Conservation (phyloP, 208 protist species). For the Acanthamoeba healyi region DNA sequence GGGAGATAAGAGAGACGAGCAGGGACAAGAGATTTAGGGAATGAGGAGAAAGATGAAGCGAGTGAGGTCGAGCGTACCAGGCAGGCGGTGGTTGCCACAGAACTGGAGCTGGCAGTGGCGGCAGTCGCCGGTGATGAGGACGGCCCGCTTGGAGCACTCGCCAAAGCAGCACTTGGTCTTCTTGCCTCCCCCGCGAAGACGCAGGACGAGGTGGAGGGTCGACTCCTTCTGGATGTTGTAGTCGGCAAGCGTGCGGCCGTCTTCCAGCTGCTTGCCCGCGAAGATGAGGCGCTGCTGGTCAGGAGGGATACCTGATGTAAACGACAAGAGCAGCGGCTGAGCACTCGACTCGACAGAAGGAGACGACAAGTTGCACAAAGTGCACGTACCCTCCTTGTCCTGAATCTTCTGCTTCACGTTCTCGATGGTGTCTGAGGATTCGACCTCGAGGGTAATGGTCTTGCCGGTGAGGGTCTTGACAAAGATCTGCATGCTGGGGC, state of each 20-base stretch:
- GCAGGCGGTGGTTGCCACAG: constrained; percentile 84
- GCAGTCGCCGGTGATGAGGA: constrained; percentile 85
- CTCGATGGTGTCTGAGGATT: constrained; percentile 94
- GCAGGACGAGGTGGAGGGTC: constrained; percentile 80
- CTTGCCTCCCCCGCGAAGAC: not conserved
- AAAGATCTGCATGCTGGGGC: constrained; percentile 83
- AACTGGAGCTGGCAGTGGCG: constrained; percentile 83
- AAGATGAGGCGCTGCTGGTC: constrained; percentile 96
- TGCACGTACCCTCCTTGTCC: constrained; percentile 96
- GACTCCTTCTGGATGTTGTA: constrained; percentile 91
- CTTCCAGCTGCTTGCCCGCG: constrained; percentile 95
- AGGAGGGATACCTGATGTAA: constrained; percentile 89
- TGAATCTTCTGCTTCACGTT: constrained; percentile 99
- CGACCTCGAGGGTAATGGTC: constrained; percentile 46
- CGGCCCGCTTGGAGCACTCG: constrained; percentile 78
- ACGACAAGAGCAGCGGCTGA: not conserved
- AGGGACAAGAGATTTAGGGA: too few relatives aligned
- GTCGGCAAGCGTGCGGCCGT: constrained; percentile 92
- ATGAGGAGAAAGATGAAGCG: not conserved
- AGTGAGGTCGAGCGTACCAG: constrained; percentile 1
- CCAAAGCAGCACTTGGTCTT: constrained; percentile 79
- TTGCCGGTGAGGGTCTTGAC: constrained; percentile 81
- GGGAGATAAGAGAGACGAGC: too few relatives aligned
- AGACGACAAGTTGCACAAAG: not conserved
- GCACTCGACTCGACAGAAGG: not conserved